Conservation (phyloP, 805 yeast genomes). For the Saccharomycopsis fermentans region DNA sequence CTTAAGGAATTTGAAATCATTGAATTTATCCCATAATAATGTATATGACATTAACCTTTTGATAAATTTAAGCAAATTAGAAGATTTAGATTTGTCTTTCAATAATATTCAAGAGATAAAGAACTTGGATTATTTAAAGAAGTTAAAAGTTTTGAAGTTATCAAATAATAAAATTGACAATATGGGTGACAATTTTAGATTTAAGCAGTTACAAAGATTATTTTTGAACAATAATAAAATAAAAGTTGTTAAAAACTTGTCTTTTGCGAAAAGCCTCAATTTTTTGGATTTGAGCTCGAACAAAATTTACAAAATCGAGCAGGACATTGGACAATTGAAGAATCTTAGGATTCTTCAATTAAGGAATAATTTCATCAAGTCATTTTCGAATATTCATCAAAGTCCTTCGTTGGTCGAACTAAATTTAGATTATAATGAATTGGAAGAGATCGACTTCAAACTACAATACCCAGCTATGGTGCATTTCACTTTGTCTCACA, state of each 20-base stretch:
- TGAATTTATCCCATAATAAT: conserved; percentile 9
- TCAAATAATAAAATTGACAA: conserved; percentile 10
- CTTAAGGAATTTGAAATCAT: conserved; percentile 1
- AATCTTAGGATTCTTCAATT: conserved; percentile 52
- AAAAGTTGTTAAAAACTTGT: conserved; percentile 1
- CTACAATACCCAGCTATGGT: not conserved
- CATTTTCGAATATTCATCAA: not conserved
- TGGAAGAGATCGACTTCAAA: conserved; percentile 1
- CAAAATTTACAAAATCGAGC: conserved; percentile 8
- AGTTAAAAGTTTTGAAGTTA: not conserved
- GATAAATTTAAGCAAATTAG: not conserved
- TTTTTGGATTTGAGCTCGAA: conserved; percentile 2
- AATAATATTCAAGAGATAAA: conserved; percentile 7
- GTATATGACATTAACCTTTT: not conserved
- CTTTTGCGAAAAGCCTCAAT: conserved; percentile 5
- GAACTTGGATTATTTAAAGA: conserved; percentile 3
- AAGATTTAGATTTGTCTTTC: conserved; percentile 5
- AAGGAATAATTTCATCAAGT: conserved; percentile 23
- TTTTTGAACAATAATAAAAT: conserved; percentile 5
- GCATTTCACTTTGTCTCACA: not conserved
- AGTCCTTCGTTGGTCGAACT: not conserved
- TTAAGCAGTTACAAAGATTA: not conserved
- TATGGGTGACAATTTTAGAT: not conserved
- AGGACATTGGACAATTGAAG: conserved; percentile 27
- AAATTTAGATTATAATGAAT: conserved; percentile 5